These are phyloP conservation scores for Galeopsis tetrahit DNA, from an alignment of 257 asterid species.

Conservation along the genomic window DNA sequence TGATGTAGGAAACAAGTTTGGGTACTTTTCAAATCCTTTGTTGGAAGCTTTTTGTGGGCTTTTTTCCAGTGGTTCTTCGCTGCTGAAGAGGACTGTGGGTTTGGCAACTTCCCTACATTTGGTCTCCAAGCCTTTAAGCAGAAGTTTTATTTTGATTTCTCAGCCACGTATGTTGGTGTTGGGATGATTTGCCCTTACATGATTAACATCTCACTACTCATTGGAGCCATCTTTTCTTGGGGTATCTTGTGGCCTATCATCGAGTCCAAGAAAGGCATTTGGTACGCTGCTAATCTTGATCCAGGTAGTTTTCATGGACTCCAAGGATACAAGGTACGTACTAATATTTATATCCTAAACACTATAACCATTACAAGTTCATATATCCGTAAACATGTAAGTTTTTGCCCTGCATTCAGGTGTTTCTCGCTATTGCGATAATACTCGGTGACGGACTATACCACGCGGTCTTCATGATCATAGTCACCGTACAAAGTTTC, in stretches of 20 bases:
- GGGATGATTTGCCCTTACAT: constrained; percentile 83
- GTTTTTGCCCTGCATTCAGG: constrained; percentile 19
- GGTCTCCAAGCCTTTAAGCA: constrained; percentile 60
- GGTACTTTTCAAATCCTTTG: constrained; percentile 63
- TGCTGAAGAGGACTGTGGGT: constrained; percentile 71
- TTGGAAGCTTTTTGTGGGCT: constrained; percentile 60
- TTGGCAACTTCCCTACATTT: constrained; percentile 74
- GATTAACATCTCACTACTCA: constrained; percentile 59
- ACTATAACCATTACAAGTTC: too few relatives aligned
- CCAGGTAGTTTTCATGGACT: constrained; percentile 61
- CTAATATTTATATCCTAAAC: too few relatives aligned
- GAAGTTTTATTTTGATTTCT: constrained; percentile 72
- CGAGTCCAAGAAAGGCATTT: constrained; percentile 55
- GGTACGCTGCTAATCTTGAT: constrained; percentile 49
- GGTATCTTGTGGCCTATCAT: constrained; percentile 68
- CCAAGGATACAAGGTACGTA: constrained; percentile 64
- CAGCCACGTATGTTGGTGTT: constrained; percentile 71
- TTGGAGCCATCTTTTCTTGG: constrained; percentile 71
- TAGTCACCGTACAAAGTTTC: constrained; percentile 38
- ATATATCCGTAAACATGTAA: too few relatives aligned
- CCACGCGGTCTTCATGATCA: constrained; percentile 60
- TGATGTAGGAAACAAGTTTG: constrained; percentile 61
- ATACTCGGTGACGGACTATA: constrained; percentile 85
- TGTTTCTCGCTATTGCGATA: constrained; percentile 70
- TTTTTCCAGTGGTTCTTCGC: constrained; percentile 74